Evolutionary conservation across 495 filamentous ascomycete genomes (phyloP), one percentile per base, ranked within the genome.

Genomic region (Xylona heveae): DNA sequence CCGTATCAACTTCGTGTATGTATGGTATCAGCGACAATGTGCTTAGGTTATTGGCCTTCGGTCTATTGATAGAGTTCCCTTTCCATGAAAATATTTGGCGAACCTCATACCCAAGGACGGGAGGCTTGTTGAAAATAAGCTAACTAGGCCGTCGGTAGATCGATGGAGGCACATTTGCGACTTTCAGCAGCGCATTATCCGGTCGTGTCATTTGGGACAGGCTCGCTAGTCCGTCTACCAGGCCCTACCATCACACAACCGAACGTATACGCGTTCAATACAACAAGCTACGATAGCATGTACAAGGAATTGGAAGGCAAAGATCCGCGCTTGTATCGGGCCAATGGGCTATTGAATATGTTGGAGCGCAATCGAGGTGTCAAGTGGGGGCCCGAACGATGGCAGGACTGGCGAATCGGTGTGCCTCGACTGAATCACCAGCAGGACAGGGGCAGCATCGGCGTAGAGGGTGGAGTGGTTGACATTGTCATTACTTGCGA

Each of bases 401-500:
- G 91, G 79, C 90, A 99, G 50, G 84, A 99, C 50, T 99, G 90
- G 88, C 66, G 78, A 16, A 59, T 91, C 5, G 90, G 90, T 0
- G 55, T 75, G 40, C 85, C 90, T 8, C 63, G 90, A 34, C 45
- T 83, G 10, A 75, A 67, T 19, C 56, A 69, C 21, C 42, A 48
- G 12, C 53, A 51, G 13, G 79, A 88, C 38, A 62, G 68, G 43
- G 81, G 81, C 5, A 65, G 64, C 33, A 38, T 58, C n/a, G 88
- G 88, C 8, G 76, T 78, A 12, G 83, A 95, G 48, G 79, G 72
- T 4, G 90, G 90, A 3, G 65, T 91, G 13, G 82, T 94, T 1
- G 90, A 99, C 46, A 58, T 95, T 3, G 84, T 99, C 36, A 78
- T 99, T 37, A 99, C 90, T 9, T 99, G 90, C 46, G 90, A 99